Base-by-base conservation (phyloP, 2,329 filamentous ascomycete genomes). In the Paracorniculantispora psalliotae region DNA sequence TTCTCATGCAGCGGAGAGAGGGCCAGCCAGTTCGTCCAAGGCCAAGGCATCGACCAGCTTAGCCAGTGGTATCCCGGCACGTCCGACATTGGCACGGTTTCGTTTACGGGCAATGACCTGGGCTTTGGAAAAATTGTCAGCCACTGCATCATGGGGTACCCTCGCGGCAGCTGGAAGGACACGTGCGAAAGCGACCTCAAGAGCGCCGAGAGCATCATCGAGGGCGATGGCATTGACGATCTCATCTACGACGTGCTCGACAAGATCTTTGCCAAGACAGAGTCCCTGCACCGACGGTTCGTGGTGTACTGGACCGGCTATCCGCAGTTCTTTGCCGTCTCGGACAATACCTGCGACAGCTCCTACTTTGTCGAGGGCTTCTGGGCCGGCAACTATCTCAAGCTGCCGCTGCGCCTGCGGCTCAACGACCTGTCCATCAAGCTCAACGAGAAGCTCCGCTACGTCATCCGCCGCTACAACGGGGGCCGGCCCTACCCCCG, bases 291-390 rank as follows among this genome's bases (percentile, higher is more conserved):
- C 21, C n/a, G 33, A 2, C 30, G 49, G 12, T 17, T 52, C 33
- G 21, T 52, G 19, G 49, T 52, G 12, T 52, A 52, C 35, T 52
- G 49, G 49, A 52, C 49, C 8, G 49, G 49, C 12, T 52, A 52
- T 52, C 49, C 33, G 8, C 30, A 52, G 19, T 52, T 52, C 15
- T 52, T 52, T 52, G 30, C 15, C 30, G 33, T 17, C 5, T 25
- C 30, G 12, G 49, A 52, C 10, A 25, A 17, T 15, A 41, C 49
- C 2, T 52, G 49, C 49, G 30, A 52, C 17, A 28, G 10, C 23
- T 25, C 49, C 2, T 41, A 41, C 21, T 41, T 52, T 37, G 23
- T 4, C 4, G n/a, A 9, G 13, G 15, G 17, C 48, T 17, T 33
- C 48, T 52, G 30, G 33, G 13, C 4, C 2, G 49, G 49, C 7